phyloP scores from a whole-genome alignment of 1,284 basidiomycete genomes.

The Ustilago xerochloae region DNA sequence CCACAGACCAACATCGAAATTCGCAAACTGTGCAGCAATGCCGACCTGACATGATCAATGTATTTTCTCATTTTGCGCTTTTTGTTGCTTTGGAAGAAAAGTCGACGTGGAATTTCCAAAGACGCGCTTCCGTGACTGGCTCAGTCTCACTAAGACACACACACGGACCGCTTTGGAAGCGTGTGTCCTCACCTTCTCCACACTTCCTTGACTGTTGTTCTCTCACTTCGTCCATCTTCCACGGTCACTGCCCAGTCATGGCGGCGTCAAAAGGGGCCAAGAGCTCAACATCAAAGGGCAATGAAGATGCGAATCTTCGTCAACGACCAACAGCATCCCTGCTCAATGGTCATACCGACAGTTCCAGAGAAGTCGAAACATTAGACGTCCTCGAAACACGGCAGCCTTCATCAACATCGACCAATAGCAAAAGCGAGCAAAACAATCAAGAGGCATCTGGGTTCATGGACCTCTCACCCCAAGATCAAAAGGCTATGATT shows the following conservation, averaged over 20 bases:
- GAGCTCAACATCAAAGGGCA: constrained; percentile 10
- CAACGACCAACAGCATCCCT: constrained; percentile 26
- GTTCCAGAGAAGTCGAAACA: constrained; percentile 27
- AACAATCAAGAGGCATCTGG: constrained; percentile 35
- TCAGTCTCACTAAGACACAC: neutral
- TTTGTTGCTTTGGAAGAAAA: constrained; percentile 38
- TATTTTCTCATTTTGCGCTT: neutral
- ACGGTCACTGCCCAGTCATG: constrained; percentile 1
- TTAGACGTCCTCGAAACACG: constrained; percentile 34
- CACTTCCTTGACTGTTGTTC: neutral
- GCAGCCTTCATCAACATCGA: constrained; percentile 13
- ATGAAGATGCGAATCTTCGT: constrained; percentile 11
- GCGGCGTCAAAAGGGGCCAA: constrained; percentile 17
- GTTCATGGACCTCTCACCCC: constrained; percentile 49
- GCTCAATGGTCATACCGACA: constrained; percentile 24
- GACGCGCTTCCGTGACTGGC: neutral
- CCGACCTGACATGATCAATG: too few species aligned
- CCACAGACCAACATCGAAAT: neutral
- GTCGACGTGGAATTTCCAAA: constrained; percentile 43
- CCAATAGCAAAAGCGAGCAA: constrained; percentile 28
- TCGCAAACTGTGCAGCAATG: neutral
- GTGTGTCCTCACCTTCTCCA: constrained; percentile 1
- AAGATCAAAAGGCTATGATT: constrained; percentile 75
- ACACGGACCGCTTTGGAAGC: neutral
- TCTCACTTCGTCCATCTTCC: neutral